Evolutionary conservation across 1,139 yeast species (phyloP).

Genomic region (Pichia sp.): DNA sequence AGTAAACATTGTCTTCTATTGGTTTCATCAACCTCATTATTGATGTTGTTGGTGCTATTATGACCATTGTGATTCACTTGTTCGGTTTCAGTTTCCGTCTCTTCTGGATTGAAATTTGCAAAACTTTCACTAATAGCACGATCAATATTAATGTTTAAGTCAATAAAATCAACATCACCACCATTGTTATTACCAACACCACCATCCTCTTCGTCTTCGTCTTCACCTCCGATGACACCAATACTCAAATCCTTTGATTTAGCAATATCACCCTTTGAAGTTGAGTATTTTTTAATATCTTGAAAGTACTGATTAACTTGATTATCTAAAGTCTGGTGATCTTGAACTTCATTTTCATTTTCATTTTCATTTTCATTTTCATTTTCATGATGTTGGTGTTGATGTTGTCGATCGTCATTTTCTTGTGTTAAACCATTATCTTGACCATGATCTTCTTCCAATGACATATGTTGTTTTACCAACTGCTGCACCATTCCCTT

Average conservation of each 20-base stretch:
- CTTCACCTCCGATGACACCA: not conserved
- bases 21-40: not conserved
- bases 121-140: slow-evolving; percentile 8
- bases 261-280: not conserved
- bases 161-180: slow-evolving; percentile 16
- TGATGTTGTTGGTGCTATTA: not conserved
- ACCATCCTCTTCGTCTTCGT: slow-evolving; percentile 7
- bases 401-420: not conserved
- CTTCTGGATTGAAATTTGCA: not conserved
- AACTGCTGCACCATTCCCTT: not conserved
- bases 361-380: not conserved
- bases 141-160: slow-evolving; percentile 18
- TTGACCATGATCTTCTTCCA: not conserved
- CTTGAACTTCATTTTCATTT: slow-evolving; percentile 11
- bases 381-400: not conserved
- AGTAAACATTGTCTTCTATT: slow-evolving; percentile 37
- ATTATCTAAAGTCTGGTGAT: slow-evolving; percentile 23
- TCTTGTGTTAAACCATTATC: not conserved
- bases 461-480: not conserved
- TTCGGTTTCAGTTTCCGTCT: not conserved
- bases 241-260: not conserved
- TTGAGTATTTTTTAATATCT: slow-evolving; percentile 22
- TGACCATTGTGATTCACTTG: not conserved
- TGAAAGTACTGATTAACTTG: slow-evolving; percentile 26
- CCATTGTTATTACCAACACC: slow-evolving; percentile 12